These are phyloP conservation scores for Agaricus subrufescens DNA, from an alignment of 768 basidiomycete species.

Conservation along the genomic window DNA sequence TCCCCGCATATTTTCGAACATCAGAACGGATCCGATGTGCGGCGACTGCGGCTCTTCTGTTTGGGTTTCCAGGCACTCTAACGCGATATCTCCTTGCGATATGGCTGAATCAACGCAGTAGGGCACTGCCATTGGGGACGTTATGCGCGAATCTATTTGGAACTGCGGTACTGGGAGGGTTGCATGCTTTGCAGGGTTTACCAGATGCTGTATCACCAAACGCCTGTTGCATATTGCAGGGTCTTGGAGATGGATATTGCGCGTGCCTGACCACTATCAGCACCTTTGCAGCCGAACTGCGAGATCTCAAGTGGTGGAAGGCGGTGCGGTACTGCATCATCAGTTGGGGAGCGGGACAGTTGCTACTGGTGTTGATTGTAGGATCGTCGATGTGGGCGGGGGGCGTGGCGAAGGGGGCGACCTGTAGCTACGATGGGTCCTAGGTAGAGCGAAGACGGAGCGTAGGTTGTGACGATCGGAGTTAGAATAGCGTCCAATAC, in stretches of 20 bases:
- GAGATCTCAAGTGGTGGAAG: constrained; percentile 48
- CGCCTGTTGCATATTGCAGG: constrained; percentile 73
- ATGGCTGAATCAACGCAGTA: constrained; percentile 59
- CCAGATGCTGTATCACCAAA: constrained; percentile 37
- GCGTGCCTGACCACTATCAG: constrained; percentile 93
- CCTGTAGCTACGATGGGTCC: constrained; percentile 40
- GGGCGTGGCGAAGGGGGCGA: constrained; percentile 34
- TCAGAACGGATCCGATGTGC: constrained; percentile 65
- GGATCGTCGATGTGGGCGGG: constrained; percentile 59
- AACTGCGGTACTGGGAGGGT: constrained; percentile 75
- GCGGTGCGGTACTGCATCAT: constrained; percentile 63
- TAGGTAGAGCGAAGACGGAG: constrained; percentile 2
- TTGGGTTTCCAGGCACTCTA: constrained; percentile 86
- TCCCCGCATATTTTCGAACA: constrained; percentile 76
- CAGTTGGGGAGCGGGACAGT: constrained; percentile 69
- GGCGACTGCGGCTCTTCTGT: constrained; percentile 83
- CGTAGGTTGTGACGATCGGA: constrained; percentile 14
- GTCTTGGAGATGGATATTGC: constrained; percentile 88
- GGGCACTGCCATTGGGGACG: constrained; percentile 73
- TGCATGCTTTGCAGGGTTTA: constrained; percentile 66
- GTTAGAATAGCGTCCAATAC: constrained; percentile 13
- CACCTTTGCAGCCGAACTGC: constrained; percentile 84
- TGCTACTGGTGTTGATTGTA: constrained; percentile 65
- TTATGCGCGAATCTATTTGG: constrained; percentile 71
- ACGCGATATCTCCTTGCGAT: constrained; percentile 77